These are phyloP conservation scores for Rhytidiadelphus loreus DNA, from an alignment of 225 moss, liverwort and hornwort genomes.

Conservation along the genomic window DNA sequence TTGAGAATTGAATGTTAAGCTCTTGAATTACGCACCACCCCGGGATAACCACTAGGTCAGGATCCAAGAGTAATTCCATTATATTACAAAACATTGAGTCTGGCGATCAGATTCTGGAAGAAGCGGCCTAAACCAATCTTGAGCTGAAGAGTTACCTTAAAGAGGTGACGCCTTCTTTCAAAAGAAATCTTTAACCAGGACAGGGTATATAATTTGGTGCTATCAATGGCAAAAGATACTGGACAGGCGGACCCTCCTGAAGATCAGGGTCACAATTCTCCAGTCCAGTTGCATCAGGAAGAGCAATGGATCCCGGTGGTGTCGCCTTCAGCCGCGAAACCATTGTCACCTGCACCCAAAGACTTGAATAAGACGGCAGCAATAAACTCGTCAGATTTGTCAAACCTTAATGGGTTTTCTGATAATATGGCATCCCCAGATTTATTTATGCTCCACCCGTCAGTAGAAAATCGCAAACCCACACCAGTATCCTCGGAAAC, in stretches of 20 bases:
- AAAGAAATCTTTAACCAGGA: neutral
- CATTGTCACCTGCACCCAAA: neutral
- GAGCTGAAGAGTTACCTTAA: neutral
- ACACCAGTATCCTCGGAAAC: neutral
- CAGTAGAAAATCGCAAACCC: constrained; percentile 1
- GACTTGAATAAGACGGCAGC: neutral
- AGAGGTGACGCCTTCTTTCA: neutral
- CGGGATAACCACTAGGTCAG: neutral
- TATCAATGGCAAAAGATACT: neutral
- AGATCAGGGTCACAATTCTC: neutral
- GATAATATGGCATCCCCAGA: neutral
- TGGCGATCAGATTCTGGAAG: neutral
- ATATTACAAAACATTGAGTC: neutral
- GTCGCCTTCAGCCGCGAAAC: neutral
- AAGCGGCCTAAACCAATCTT: neutral
- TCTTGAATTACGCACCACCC: neutral
- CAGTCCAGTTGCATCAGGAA: neutral
- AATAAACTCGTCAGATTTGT: neutral
- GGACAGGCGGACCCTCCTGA: neutral
- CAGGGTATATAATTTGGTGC: neutral
- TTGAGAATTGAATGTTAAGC: neutral
- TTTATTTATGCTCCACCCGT: neutral
- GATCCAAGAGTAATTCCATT: neutral
- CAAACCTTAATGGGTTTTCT: neutral
- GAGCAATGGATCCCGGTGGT: constrained; percentile 20